Conservation (phyloP, 2,329 filamentous ascomycete genomes). For the Paracorniculantispora psalliotae region DNA sequence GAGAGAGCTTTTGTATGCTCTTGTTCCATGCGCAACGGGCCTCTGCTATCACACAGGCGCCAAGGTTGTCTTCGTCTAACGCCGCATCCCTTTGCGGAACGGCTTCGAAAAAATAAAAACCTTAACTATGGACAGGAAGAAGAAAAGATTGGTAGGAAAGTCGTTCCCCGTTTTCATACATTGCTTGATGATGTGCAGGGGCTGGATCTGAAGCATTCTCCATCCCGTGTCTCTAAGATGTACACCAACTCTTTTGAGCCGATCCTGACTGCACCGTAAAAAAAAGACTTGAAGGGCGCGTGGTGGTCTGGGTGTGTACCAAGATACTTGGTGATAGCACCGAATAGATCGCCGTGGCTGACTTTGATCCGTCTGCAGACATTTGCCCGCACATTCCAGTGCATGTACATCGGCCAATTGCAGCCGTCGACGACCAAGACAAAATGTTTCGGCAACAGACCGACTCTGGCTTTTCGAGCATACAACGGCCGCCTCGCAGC, state of each 20-base stretch:
- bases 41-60: background rate
- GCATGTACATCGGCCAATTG: background rate
- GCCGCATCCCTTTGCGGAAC: background rate
- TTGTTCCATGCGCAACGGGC: background rate
- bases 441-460: background rate
- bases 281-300: background rate
- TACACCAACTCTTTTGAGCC: background rate
- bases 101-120: background rate
- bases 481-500: background rate
- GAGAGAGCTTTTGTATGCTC: background rate
- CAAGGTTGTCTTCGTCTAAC: background rate
- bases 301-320: background rate
- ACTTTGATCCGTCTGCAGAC: background rate
- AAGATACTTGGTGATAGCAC: background rate
- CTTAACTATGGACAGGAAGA: background rate
- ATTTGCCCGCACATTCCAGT: background rate
- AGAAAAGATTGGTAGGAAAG: background rate
- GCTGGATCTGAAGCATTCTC: background rate
- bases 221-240: background rate
- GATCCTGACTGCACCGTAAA: background rate
- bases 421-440: background rate
- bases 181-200: background rate
- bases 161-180: background rate
- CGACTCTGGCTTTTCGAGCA: background rate
- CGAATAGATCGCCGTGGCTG: background rate